phyloP scores from a whole-genome alignment of 2,329 filamentous ascomycete genomes.

The Fusarium ambrosium region DNA sequence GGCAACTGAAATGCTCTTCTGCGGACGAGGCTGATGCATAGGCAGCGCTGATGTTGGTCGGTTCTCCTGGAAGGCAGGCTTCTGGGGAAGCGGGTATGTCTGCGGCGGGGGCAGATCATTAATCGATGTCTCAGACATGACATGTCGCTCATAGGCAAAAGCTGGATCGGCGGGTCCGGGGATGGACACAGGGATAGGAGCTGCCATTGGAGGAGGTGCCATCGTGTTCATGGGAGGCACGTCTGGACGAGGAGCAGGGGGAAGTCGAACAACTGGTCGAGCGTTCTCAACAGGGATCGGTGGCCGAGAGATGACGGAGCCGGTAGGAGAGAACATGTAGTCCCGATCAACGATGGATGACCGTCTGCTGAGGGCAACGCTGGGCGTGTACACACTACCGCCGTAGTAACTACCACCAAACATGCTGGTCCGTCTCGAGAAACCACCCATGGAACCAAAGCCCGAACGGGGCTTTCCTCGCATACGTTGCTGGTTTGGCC shows the following conservation, averaged over 20 bases:
- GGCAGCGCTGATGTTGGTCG: constrained; percentile 65
- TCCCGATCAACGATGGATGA: constrained; percentile 83
- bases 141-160: constrained; percentile 31
- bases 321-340: constrained; percentile 83
- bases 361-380: constrained; percentile 87
- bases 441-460: constrained; percentile 75
- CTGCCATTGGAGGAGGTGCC: constrained; percentile 23
- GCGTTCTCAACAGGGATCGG: constrained; percentile 71
- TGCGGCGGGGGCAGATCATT: constrained; percentile 70
- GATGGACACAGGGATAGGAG: constrained; percentile 4
- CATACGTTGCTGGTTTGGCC: constrained; percentile 89
- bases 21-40: constrained; percentile 95
- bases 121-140: constrained; percentile 54
- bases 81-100: constrained; percentile 70
- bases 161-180: constrained; percentile 33
- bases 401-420: constrained; percentile 79
- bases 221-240: constrained; percentile 40
- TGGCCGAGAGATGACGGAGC: constrained; percentile 80
- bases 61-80: constrained; percentile 70
- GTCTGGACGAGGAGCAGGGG: constrained; percentile 67
- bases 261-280: constrained; percentile 86
- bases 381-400: constrained; percentile 87
- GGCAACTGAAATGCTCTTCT: constrained; percentile 93
- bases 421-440: constrained; percentile 85
- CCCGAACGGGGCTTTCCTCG: constrained; percentile 79